Evolutionary conservation across 805 yeast genomes (phyloP).

Genomic region (Naumovozyma castellii): DNA sequence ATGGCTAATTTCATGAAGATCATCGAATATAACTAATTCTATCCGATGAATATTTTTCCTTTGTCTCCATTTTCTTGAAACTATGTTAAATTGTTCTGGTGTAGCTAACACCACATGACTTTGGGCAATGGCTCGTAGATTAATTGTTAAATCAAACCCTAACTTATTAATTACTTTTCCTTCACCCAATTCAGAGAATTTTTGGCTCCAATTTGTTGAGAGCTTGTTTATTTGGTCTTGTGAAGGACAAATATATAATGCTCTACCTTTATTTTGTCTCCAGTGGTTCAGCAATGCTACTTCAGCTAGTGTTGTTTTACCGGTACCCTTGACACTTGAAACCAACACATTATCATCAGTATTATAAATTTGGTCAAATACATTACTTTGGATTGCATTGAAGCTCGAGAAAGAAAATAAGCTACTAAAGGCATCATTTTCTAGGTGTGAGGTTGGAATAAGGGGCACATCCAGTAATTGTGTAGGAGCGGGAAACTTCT

Average conservation of each 20-base stretch:
- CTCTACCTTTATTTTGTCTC: conserved; percentile 59
- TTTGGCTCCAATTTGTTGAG: conserved; percentile 42
- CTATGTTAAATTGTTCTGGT: conserved; percentile 63
- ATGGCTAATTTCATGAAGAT: conserved; percentile 55
- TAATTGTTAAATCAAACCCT: conserved; percentile 41
- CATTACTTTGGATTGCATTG: conserved; percentile 69
- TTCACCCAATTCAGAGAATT: conserved; percentile 40
- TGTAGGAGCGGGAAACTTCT: conserved; percentile 25
- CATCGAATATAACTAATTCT: conserved; percentile 64
- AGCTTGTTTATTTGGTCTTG: conserved; percentile 45
- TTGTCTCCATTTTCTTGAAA: conserved; percentile 78
- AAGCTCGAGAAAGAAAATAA: conserved; percentile 43
- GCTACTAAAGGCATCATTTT: conserved; percentile 38
- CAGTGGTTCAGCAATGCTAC: conserved; percentile 65
- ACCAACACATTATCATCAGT: conserved; percentile 52
- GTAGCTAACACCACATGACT: conserved; percentile 69
- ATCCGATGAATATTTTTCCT: conserved; percentile 60
- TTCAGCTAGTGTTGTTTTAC: conserved; percentile 64
- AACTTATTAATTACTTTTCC: conserved; percentile 51
- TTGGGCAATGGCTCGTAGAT: conserved; percentile 45
- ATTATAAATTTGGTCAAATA: conserved; percentile 49
- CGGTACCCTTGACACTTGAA: conserved; percentile 69
- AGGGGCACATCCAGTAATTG: conserved; percentile 27
- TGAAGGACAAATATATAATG: conserved; percentile 60
- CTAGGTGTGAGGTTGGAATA: conserved; percentile 41